Percentiles rank a stretch among this genome's conserved stretches.
Conservation (phyloP, 306 rosid genomes). For the Vigna nakashimae region DNA sequence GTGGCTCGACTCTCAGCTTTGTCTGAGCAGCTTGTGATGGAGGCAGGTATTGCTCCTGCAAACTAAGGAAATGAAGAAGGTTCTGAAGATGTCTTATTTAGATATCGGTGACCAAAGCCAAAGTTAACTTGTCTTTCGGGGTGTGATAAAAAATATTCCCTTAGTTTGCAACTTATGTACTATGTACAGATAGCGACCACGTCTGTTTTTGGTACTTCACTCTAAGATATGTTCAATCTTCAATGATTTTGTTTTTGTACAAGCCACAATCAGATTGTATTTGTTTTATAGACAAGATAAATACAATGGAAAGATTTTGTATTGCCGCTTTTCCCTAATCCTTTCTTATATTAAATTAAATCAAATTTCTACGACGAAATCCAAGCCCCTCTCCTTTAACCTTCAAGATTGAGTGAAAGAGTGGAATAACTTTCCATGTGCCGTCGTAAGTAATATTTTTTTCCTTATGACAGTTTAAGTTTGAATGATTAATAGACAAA, state of each 20-base stretch:
- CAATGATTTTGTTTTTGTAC: conserved; percentile 19
- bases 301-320: conserved; percentile 26
- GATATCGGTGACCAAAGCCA: conserved; percentile 17
- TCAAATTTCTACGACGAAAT: background rate
- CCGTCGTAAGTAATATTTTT: too few relatives aligned
- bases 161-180: conserved; percentile 22
- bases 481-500: background rate
- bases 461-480: background rate
- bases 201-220: conserved; percentile 7
- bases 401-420: conserved; percentile 10
- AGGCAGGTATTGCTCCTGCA: conserved; percentile 63
- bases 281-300: conserved; percentile 9
- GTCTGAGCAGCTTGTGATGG: conserved; percentile 75
- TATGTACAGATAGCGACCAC: conserved; percentile 23
- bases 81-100: background rate
- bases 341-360: background rate
- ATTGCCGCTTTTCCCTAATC: background rate
- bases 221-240: background rate
- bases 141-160: conserved; percentile 33
- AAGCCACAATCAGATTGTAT: conserved; percentile 27
- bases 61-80: conserved; percentile 43
- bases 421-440: background rate
- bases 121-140: conserved; percentile 5
- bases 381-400: background rate
- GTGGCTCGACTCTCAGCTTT: conserved; percentile 72